Evolutionary conservation across 768 basidiomycete genomes (phyloP), one percentile per base, ranked within the genome.

Genomic region (Tylopilus sp.): DNA sequence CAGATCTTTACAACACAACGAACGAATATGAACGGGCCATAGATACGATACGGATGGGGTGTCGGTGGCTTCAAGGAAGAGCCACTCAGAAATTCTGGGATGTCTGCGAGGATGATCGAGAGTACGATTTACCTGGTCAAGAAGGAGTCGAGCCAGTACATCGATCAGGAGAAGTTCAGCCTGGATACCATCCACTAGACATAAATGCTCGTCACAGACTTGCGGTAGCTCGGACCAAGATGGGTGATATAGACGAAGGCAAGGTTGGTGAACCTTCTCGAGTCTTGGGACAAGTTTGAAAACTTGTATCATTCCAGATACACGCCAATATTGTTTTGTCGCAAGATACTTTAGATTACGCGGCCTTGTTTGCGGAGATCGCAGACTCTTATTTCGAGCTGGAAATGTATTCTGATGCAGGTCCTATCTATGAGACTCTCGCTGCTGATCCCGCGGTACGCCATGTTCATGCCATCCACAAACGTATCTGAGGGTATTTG

Each of bases 61-160:
- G 82, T 46, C 74, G 96, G 50, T 98, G 96, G 96, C 69, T 98
- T n/a, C 92, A 98, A 67, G 91, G 92, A 0, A 74, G 96, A 29
- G 73, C 71, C 29, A 74, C 80, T 42, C 86, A 88, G 64, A 77
- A 74, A 49, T 84, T 86, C 52, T 98, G 94, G 93, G 89, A 93
- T 58, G 67, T 78, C 21, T 81, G 84, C 49, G 80, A 80, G 28
- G 95, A 99, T 65, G 96, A 99, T 64, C 76, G 94, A 45, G 96
- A 99, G 70, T 99, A 82, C 63, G 65, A 61, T 50, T 19, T 84
- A 81, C 64, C 75, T 74, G 10, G 70, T 92, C 51, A 89, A 92
- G 63, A 76, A 86, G 60, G 60, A 54, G 60, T 34, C 16, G 58
- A 61, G 19, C 62, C 59, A 24, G 47, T 63, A 12, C 69, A 72